Evolutionary conservation across 306 rosid species (phyloP).

Genomic region (Cucurbita pepo): DNA sequence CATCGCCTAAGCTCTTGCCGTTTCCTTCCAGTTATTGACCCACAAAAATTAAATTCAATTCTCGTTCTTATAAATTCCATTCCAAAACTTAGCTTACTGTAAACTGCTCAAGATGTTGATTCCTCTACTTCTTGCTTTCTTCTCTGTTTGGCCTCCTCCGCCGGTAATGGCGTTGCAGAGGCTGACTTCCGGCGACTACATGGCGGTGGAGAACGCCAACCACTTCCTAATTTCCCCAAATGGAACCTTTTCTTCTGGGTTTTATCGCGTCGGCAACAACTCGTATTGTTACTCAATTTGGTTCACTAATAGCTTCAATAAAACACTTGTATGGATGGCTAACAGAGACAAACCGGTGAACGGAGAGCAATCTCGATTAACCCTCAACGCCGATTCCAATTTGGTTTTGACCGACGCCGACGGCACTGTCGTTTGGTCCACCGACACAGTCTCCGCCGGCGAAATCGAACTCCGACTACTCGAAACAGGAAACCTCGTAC

Average conservation of each 20-base stretch:
- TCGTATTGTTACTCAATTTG: constrained; percentile 9
- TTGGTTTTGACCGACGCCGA: constrained; percentile 8
- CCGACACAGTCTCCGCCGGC: background rate
- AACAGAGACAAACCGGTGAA: constrained; percentile 12
- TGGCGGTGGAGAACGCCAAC: background rate
- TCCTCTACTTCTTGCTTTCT: background rate
- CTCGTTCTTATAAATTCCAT: background rate
- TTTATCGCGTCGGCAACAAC: constrained; percentile 5
- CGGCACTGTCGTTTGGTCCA: constrained; percentile 6
- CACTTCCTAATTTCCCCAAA: background rate
- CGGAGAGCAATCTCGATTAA: background rate
- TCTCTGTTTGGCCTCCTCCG: background rate
- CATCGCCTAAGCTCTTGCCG: background rate
- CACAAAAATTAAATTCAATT: background rate
- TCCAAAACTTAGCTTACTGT: background rate
- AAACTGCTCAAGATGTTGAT: background rate
- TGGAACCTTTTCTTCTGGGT: constrained; percentile 5
- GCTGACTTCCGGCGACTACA: background rate
- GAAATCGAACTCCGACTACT: constrained; percentile 3
- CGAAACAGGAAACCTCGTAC: constrained; percentile 27
- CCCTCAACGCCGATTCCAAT: background rate
- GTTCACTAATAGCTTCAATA: constrained; percentile 3
- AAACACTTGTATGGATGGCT: constrained; percentile 8
- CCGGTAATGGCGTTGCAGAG: background rate
- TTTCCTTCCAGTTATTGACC: background rate